phyloP scores from a whole-genome alignment of 495 filamentous ascomycete genomes.

The Jackrogersella multiformis region DNA sequence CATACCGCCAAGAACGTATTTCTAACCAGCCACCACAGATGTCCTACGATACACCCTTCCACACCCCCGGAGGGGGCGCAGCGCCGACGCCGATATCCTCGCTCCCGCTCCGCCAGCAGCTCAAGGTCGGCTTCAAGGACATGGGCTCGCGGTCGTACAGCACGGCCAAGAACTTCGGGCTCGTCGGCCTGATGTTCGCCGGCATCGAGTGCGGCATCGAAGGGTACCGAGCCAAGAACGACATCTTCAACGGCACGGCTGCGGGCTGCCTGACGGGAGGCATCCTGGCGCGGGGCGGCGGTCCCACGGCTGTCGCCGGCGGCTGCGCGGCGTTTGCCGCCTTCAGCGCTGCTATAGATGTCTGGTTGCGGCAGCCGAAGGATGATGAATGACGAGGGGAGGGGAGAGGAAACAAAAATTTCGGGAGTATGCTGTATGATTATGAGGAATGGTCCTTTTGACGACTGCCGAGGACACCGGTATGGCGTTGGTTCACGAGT shows the following conservation, averaged over 20 bases:
- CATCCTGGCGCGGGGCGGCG: constrained; percentile 81
- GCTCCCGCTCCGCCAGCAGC: constrained; percentile 83
- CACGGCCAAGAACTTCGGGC: constrained; percentile 93
- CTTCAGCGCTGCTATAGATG: constrained; percentile 94
- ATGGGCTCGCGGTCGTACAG: constrained; percentile 87
- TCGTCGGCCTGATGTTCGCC: constrained; percentile 86
- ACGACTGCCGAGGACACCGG: background rate
- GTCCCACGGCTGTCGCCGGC: constrained; percentile 86
- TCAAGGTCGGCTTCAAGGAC: constrained; percentile 86
- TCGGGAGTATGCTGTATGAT: constrained; percentile 5
- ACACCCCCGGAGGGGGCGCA: constrained; percentile 67
- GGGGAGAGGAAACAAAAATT: background rate
- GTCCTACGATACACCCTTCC: constrained; percentile 87
- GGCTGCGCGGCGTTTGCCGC: constrained; percentile 96
- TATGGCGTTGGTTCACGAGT: constrained; percentile 25
- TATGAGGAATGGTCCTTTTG: background rate
- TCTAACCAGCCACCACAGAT: constrained; percentile 65
- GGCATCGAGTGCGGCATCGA: constrained; percentile 98
- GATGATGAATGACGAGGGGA: constrained; percentile 57
- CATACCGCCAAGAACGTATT: background rate
- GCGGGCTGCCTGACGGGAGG: constrained; percentile 94
- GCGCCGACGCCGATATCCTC: constrained; percentile 67
- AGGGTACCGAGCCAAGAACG: constrained; percentile 90
- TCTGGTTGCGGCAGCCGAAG: constrained; percentile 77
- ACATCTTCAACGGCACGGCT: constrained; percentile 84